A percentile compares a stretch with the other conserved stretches of the same genome.
phyloP scores from a whole-genome alignment of 805 yeast species.

The Martiniozyma abietophila region DNA sequence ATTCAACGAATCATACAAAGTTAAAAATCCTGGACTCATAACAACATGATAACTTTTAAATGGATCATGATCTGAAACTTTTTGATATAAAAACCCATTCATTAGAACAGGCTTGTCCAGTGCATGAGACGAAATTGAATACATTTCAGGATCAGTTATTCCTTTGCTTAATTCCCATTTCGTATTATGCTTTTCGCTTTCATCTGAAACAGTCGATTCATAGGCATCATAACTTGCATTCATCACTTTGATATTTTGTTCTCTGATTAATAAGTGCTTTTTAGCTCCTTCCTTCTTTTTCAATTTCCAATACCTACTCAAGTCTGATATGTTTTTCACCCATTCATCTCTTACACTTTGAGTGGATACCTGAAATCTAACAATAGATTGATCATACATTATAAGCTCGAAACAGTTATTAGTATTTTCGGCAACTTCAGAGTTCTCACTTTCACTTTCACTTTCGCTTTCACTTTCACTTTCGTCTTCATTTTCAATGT shows the following conservation, averaged over 20 bases:
- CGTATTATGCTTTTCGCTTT: constrained; percentile 13
- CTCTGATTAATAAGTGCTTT: constrained; percentile 29
- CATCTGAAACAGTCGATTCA: constrained; percentile 45
- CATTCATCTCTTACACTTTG: constrained; percentile 47
- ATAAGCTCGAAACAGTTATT: constrained; percentile 48
- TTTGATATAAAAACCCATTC: constrained; percentile 62
- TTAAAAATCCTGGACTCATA: constrained; percentile 60
- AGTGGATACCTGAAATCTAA: constrained; percentile 51
- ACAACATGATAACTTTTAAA: constrained; percentile 56
- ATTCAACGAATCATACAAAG: constrained; percentile 43
- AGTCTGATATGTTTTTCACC: constrained; percentile 41
- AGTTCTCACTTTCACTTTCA: too few relatives aligned
- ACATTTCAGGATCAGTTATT: constrained; percentile 41
- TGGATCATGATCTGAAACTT: constrained; percentile 56
- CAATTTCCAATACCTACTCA: constrained; percentile 51
- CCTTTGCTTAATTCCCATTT: constrained; percentile 51
- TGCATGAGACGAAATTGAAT: constrained; percentile 49
- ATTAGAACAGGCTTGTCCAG: constrained; percentile 50
- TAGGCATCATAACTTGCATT: constrained; percentile 40
- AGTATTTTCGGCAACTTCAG: constrained; percentile 13
- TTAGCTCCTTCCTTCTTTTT: constrained; percentile 34
- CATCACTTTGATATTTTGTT: constrained; percentile 36
- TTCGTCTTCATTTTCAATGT: too few relatives aligned
- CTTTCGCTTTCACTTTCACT: too few relatives aligned
- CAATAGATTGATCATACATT: constrained; percentile 34